Percentiles rank a stretch among this genome's conserved stretches.
phyloP scores from a whole-genome alignment of 495 filamentous ascomycete genomes.

The Hypoxylon cercidicola region DNA sequence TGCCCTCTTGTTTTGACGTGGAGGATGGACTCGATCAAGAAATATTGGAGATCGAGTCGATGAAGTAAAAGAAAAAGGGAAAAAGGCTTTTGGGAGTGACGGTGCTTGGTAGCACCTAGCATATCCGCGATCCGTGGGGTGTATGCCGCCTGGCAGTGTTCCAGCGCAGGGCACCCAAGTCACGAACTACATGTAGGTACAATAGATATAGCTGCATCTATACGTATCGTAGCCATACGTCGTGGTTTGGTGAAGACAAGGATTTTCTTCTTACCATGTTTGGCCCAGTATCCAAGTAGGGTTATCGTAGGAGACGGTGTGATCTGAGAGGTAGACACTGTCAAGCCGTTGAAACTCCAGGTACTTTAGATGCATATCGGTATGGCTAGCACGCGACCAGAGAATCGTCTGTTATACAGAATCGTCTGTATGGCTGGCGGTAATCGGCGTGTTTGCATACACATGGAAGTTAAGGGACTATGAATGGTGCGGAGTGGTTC shows the following conservation, averaged over 20 bases:
- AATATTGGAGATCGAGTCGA: conserved; percentile 25
- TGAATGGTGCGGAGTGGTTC: conserved; percentile 5
- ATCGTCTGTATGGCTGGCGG: not conserved
- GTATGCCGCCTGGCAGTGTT: conserved; percentile 21
- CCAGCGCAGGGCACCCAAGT: conserved; percentile 21
- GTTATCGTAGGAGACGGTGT: conserved; percentile 33
- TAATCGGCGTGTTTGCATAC: not conserved
- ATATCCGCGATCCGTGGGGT: conserved; percentile 33
- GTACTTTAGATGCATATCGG: conserved; percentile 17
- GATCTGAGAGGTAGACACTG: conserved; percentile 14
- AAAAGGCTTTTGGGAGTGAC: conserved; percentile 2
- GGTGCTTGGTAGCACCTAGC: conserved; percentile 7
- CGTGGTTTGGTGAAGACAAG: conserved; percentile 21
- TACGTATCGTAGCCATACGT: conserved; percentile 29
- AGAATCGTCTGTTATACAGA: not conserved
- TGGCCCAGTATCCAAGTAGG: conserved; percentile 24
- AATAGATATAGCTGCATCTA: conserved; percentile 27
- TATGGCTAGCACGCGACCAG: conserved; percentile 22
- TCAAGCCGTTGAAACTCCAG: conserved; percentile 3
- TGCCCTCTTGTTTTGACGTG: conserved; percentile 15
- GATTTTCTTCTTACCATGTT: conserved; percentile 37
- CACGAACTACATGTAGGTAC: conserved; percentile 42
- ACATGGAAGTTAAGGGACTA: conserved; percentile 1
- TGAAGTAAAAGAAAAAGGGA: conserved; percentile 22
- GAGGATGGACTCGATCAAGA: conserved; percentile 22